Percentiles rank a stretch among this genome's conserved stretches.
These are phyloP conservation scores for Diaporthe vaccinii DNA, from an alignment of 2,329 filamentous ascomycete species.

Conservation along the genomic window DNA sequence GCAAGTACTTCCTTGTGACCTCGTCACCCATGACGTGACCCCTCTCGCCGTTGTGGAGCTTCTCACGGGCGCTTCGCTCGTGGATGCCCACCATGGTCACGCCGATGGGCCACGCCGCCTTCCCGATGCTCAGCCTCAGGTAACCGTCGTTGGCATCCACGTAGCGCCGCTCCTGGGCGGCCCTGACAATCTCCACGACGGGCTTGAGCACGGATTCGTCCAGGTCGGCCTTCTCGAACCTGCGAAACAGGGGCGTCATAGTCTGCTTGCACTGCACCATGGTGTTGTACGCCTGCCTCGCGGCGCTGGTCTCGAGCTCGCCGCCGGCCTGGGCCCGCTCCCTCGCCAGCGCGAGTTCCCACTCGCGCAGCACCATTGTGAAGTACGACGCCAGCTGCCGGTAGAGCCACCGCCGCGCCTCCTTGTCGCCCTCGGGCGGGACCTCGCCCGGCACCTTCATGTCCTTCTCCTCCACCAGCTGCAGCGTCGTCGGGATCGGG, in stretches of 20 bases:
- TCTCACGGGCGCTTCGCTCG: conserved; percentile 94
- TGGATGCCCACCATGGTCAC: conserved; percentile 99
- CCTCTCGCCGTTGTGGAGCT: conserved; percentile 87
- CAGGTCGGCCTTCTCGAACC: conserved; percentile 85
- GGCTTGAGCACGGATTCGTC: conserved; percentile 84
- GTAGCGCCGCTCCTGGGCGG: conserved; percentile 90
- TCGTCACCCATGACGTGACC: conserved; percentile 99
- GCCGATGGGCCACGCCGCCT: conserved; percentile 98
- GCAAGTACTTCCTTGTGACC: conserved; percentile 92
- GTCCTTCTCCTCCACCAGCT: conserved; percentile 84
- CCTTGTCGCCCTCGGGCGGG: conserved; percentile 71
- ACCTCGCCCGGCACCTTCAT: conserved; percentile 83
- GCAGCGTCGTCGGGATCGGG: conserved; percentile 88
- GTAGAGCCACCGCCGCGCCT: conserved; percentile 79
- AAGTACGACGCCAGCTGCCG: conserved; percentile 95
- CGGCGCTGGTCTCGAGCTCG: conserved; percentile 76
- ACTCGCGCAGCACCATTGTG: conserved; percentile 93
- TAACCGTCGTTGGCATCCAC: conserved; percentile 98
- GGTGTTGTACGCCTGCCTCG: conserved; percentile 84
- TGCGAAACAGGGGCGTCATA: conserved; percentile 89
- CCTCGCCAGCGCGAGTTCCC: conserved; percentile 82
- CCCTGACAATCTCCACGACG: conserved; percentile 90
- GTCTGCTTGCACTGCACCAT: conserved; percentile 92
- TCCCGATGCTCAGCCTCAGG: conserved; percentile 91
- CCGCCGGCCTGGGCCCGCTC: conserved; percentile 56